Evolutionary conservation across 352 stramenopile species (phyloP), one percentile per base, ranked within the genome.

Genomic region (Bremia lactucae): DNA sequence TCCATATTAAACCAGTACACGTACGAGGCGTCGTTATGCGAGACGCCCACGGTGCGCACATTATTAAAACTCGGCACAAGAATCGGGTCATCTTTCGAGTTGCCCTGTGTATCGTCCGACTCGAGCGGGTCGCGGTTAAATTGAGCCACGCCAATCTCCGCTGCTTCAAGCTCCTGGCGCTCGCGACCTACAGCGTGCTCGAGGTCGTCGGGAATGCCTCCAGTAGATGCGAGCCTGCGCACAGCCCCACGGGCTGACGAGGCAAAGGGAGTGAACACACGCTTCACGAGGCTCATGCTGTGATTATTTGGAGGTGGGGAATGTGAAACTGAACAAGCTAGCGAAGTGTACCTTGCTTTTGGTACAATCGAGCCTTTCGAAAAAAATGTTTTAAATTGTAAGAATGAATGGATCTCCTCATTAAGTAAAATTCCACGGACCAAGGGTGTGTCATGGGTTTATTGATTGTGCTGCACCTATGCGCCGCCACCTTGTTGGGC

Each of bases 1-100:
- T 68, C 62, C 49, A 92, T 63, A 55, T 75, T 92, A 62, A 92
- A 92, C 71, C 73, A 92, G 64, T 82, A 86, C 28, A 92, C 55
- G 63, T 92, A 92, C 46, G 74, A 87, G 44, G 80, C 81, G 64
- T 92, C 80, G 59, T 92, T 92, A 68, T 92, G 80, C 48, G 80
- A 87, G 49, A 92, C 71, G 46, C 80, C 80, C 29, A 92, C 73
- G 0, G 75, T 55, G 54, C 80, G 80, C 59, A 56, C 47, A 47
- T 72, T 40, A 55, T 87, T 62, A 59, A 90, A 92, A 39, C 68
- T 85, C 34, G 80, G 80, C 49, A 92, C 71, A 39, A 90, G 61
- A 59, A 92, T 92, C 47, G 80, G 80, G 64, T 92, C 73, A 35
- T 92, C 74, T 68, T 89, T 89, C 15, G 76, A 84, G 72, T 92